Conservation (phyloP, 2,329 filamentous ascomycete genomes). For the Sporothrix sp. region DNA sequence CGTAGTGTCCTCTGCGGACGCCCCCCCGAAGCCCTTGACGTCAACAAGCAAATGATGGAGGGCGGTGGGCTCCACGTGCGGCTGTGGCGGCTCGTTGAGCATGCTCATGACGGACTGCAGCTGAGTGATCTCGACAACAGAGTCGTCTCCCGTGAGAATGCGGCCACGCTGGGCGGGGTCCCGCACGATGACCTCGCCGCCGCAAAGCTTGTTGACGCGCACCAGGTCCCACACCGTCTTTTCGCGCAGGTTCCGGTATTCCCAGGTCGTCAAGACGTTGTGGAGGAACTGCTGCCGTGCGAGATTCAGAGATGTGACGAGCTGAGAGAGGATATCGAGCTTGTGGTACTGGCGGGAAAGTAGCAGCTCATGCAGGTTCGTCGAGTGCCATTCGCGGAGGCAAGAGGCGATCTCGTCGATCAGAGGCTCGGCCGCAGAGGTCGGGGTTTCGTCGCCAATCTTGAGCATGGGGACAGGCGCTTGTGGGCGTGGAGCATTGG, state of each 20-base stretch:
- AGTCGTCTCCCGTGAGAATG: conserved; percentile 84
- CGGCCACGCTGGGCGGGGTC: conserved; percentile 76
- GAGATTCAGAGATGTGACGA: conserved; percentile 76
- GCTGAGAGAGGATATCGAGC: conserved; percentile 68
- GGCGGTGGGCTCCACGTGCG: conserved; percentile 56
- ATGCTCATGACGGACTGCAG: conserved; percentile 95
- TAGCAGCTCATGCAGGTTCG: conserved; percentile 85
- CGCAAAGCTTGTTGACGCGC: conserved; percentile 85
- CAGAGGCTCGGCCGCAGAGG: conserved; percentile 76
- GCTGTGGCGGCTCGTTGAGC: conserved; percentile 68
- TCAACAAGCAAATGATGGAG: conserved; percentile 78
- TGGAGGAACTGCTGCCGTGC: conserved; percentile 84
- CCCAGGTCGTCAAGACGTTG: conserved; percentile 80
- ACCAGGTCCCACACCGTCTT: conserved; percentile 94
- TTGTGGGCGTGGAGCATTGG: conserved; percentile 63
- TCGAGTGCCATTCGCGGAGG: conserved; percentile 95
- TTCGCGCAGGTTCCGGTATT: conserved; percentile 72
- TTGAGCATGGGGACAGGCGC: conserved; percentile 96
- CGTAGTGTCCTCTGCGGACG: conserved; percentile 63
- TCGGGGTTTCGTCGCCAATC: conserved; percentile 93
- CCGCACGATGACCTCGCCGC: conserved; percentile 87
- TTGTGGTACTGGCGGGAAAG: conserved; percentile 71
- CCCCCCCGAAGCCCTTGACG: conserved; percentile 70
- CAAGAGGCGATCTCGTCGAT: conserved; percentile 98
- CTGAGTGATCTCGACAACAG: conserved; percentile 80